Evolutionary conservation across 2,329 filamentous ascomycete genomes (phyloP).

Genomic region (Exophiala bonariae): DNA sequence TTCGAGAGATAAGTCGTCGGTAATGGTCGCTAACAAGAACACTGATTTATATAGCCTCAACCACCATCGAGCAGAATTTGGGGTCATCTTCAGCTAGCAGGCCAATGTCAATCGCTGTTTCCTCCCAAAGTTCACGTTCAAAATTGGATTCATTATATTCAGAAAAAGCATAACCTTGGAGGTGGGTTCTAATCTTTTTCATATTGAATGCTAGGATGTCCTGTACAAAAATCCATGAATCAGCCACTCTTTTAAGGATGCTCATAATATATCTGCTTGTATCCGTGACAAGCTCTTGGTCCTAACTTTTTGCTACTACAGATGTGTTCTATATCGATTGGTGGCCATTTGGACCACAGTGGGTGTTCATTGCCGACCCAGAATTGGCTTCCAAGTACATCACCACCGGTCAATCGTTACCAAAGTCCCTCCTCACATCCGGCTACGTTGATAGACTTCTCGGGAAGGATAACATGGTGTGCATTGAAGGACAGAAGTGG

Average conservation of each 20-base stretch:
- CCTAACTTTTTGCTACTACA: constrained; percentile 1
- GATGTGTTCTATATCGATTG: constrained; percentile 29
- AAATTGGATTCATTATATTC: constrained; percentile 24
- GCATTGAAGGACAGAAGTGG: constrained; percentile 30
- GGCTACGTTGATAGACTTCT: constrained; percentile 23
- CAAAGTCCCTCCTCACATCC: constrained; percentile 20
- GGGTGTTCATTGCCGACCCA: constrained; percentile 25
- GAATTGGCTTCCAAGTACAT: constrained; percentile 24
- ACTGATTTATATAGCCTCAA: constrained; percentile 21
- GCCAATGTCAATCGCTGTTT: constrained; percentile 21
- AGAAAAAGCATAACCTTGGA: constrained; percentile 25
- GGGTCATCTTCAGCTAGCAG: constrained; percentile 27
- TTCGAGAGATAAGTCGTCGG: no score
- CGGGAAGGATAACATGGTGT: constrained; percentile 25
- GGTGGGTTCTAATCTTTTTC: no score
- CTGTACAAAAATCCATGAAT: no score
- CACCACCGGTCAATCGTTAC: constrained; percentile 24
- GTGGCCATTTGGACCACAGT: constrained; percentile 28
- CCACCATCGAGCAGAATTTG: constrained; percentile 28
- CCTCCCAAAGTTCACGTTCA: constrained; percentile 27
- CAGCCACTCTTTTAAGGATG: no score
- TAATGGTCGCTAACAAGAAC: no score
- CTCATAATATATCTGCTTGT: no score
- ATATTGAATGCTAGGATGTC: no score
- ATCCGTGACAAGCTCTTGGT: no score